These are phyloP conservation scores for Fusarium virguliforme DNA, from an alignment of 2,329 filamentous ascomycete genomes.

Conservation along the genomic window DNA sequence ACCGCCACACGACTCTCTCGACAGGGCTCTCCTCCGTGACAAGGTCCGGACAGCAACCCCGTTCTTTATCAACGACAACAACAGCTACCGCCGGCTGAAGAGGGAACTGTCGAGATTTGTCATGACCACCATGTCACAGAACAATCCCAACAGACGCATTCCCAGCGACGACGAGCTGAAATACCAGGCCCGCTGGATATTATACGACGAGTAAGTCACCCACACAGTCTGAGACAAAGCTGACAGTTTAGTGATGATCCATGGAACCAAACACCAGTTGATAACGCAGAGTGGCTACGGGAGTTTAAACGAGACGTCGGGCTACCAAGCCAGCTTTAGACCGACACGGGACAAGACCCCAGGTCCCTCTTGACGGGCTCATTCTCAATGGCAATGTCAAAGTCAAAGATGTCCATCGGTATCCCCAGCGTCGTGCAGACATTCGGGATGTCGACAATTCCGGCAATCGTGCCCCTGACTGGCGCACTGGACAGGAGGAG, in stretches of 20 bases:
- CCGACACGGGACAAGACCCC: slow-evolving; percentile 44
- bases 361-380: slow-evolving; percentile 60
- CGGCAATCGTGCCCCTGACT: slow-evolving; percentile 89
- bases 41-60: slow-evolving; percentile 38
- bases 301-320: slow-evolving; percentile 46
- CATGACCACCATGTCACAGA: slow-evolving; percentile 41
- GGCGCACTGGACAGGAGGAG: slow-evolving; percentile 88
- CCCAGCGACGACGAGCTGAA: slow-evolving; percentile 41
- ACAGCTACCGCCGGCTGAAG: slow-evolving; percentile 39
- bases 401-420: slow-evolving; percentile 95
- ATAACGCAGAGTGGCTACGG: slow-evolving; percentile 44
- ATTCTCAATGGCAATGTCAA: slow-evolving; percentile 83
- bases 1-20: slow-evolving; percentile 12
- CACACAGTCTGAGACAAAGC: accelerated
- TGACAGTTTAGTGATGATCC: slow-evolving; percentile 41
- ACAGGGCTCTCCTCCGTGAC: slow-evolving; percentile 21
- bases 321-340: slow-evolving; percentile 9
- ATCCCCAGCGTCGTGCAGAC: slow-evolving; percentile 90
- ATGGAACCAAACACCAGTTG: slow-evolving; percentile 47
- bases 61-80: slow-evolving; percentile 45
- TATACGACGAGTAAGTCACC: slow-evolving; percentile 41
- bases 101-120: slow-evolving; percentile 39
- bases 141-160: slow-evolving; percentile 41
- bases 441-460: slow-evolving; percentile 92
- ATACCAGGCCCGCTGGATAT: slow-evolving; percentile 41